These are phyloP conservation scores for Collariella sp. DNA, from an alignment of 495 filamentous ascomycete genomes.

Conservation along the genomic window DNA sequence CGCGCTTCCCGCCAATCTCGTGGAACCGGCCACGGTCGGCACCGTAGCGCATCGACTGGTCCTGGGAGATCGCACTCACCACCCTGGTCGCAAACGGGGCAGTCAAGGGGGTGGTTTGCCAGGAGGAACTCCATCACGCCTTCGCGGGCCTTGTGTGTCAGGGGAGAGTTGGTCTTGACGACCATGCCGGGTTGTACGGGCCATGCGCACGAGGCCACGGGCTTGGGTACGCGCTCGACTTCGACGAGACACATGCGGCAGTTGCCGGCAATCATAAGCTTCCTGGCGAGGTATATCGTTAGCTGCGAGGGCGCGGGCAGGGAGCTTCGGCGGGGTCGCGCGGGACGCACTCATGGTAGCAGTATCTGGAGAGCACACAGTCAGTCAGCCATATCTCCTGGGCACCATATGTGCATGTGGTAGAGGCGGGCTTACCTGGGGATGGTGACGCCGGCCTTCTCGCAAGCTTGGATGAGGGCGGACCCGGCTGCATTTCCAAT, in stretches of 20 bases:
- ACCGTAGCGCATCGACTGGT: slow-evolving; percentile 98
- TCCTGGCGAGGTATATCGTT: slow-evolving; percentile 47
- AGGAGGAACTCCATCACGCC: slow-evolving; percentile 98
- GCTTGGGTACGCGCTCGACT: slow-evolving; percentile 91
- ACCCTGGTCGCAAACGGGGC: slow-evolving; percentile 96
- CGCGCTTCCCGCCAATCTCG: slow-evolving; percentile 88
- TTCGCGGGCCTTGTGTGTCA: slow-evolving; percentile 94
- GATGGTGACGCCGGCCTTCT: slow-evolving; percentile 88
- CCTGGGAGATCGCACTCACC: slow-evolving; percentile 97
- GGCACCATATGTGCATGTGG: not conserved
- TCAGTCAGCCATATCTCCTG: slow-evolving; percentile 29
- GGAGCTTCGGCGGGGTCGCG: slow-evolving; percentile 8
- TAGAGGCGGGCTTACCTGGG: slow-evolving; percentile 57
- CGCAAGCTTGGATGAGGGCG: slow-evolving; percentile 96
- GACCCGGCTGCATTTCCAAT: slow-evolving; percentile 56
- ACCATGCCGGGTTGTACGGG: slow-evolving; percentile 98
- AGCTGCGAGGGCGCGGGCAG: slow-evolving; percentile 16
- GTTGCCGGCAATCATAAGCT: slow-evolving; percentile 97
- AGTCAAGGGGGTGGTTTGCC: slow-evolving; percentile 95
- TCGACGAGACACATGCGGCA: slow-evolving; percentile 99
- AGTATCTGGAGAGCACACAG: slow-evolving; percentile 84
- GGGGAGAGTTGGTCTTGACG: slow-evolving; percentile 92
- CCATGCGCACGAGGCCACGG: slow-evolving; percentile 97
- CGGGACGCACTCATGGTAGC: slow-evolving; percentile 81
- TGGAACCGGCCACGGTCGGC: slow-evolving; percentile 94